Conservation (phyloP, 306 rosid genomes). For the Gleditsia sinensis region DNA sequence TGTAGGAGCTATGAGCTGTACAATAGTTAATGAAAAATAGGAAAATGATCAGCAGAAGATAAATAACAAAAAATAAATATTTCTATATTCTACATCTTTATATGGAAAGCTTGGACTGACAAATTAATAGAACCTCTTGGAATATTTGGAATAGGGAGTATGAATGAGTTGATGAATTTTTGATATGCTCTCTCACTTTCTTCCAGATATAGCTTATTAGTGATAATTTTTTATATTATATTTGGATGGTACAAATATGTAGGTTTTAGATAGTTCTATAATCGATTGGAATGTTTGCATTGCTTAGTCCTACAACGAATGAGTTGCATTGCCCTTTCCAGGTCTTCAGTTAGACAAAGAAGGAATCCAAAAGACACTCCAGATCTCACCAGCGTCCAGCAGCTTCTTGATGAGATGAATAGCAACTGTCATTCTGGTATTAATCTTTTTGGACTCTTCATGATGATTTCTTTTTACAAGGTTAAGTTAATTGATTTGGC, state of each 20-base stretch:
- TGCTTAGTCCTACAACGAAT: background rate
- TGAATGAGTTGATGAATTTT: background rate
- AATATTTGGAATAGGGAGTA: background rate
- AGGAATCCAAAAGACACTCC: conserved; percentile 77
- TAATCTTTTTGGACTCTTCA: conserved; percentile 19
- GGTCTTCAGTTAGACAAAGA: conserved; percentile 88
- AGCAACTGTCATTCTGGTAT: conserved; percentile 70
- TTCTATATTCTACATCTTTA: too few species aligned
- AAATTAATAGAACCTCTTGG: background rate
- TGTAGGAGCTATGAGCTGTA: too few species aligned
- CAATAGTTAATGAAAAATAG: too few species aligned
- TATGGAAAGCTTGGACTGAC: background rate
- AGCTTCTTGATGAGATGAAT: conserved; percentile 75
- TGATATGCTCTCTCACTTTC: background rate
- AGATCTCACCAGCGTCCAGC: conserved; percentile 76
- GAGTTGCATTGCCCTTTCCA: conserved; percentile 38
- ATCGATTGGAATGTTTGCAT: conserved; percentile 4
- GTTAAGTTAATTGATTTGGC: conserved; percentile 25
- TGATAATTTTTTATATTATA: background rate
- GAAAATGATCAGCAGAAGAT: too few species aligned
- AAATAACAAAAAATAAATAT: too few species aligned
- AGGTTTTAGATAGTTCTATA: background rate
- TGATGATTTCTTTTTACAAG: conserved; percentile 23
- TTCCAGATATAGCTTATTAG: background rate
- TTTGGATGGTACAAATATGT: background rate